Percentiles rank a stretch among this genome's conserved stretches.
Conservation (phyloP, 768 basidiomycete genomes). For the Omphalotus guepiniiformis region DNA sequence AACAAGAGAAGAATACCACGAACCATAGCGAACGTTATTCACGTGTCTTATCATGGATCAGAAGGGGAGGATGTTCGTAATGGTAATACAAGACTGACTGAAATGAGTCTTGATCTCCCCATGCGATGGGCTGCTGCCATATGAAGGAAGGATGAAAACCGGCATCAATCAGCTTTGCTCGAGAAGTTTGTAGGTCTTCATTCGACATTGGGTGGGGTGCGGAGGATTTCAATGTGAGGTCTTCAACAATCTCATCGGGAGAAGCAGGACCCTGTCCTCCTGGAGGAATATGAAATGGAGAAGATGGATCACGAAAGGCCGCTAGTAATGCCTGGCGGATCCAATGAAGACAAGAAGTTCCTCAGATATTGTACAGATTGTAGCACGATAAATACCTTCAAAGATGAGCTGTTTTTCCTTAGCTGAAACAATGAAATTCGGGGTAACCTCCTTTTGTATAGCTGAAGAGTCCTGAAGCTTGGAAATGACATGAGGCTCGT, state of each 20-base stretch:
- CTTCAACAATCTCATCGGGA: conserved; percentile 42
- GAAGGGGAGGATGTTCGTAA: neutral
- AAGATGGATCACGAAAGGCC: conserved; percentile 57
- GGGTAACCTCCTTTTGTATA: neutral
- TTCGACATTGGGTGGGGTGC: neutral
- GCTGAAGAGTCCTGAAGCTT: neutral
- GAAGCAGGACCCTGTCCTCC: conserved; percentile 57
- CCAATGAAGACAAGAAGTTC: neutral
- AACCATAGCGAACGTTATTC: conserved; percentile 73
- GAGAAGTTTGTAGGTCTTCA: neutral
- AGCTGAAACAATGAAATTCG: neutral
- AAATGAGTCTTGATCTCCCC: conserved; percentile 79
- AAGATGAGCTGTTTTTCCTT: too few species aligned
- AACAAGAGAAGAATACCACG: conserved; percentile 15
- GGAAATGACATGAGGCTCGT: neutral
- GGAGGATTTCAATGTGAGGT: conserved; percentile 13
- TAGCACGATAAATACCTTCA: neutral
- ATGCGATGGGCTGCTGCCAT: conserved; percentile 73
- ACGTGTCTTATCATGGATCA: conserved; percentile 50
- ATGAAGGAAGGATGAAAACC: conserved; percentile 66
- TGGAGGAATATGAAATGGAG: conserved; percentile 62
- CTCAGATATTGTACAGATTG: neutral
- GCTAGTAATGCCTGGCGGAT: conserved; percentile 51
- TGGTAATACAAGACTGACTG: conserved; percentile 44
- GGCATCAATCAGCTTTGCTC: conserved; percentile 37